These are phyloP conservation scores for Orychophragmus violaceus DNA, from an alignment of 345 rosid genomes.

Conservation along the genomic window DNA sequence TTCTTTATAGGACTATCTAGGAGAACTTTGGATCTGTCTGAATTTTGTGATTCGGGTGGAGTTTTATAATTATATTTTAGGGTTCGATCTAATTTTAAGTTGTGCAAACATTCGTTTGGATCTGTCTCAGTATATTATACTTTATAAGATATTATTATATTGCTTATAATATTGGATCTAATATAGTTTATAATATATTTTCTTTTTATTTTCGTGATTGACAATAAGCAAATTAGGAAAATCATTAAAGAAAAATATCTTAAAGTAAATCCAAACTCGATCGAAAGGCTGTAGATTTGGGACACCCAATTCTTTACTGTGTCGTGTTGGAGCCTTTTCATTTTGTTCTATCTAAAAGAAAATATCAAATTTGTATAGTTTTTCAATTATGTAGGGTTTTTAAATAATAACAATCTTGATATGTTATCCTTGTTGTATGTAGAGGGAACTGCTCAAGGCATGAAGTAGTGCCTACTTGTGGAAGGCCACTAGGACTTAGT, in stretches of 20 bases:
- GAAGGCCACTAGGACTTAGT: slow-evolving; percentile 65
- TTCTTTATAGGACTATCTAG: not conserved
- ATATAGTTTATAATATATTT: no score
- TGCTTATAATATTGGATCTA: no score
- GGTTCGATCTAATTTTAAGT: not conserved
- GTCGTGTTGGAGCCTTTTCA: not conserved
- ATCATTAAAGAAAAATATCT: no score
- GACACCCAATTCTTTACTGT: no score
- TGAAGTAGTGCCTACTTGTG: slow-evolving; percentile 56
- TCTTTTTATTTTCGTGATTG: no score
- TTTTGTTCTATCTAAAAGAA: not conserved
- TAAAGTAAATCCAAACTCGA: no score
- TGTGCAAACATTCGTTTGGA: not conserved
- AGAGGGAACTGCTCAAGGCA: slow-evolving; percentile 48
- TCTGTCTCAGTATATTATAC: no score
- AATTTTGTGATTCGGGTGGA: not conserved
- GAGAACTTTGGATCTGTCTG: not conserved
- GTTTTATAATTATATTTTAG: not conserved
- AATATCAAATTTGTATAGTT: not conserved
- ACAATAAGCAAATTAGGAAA: no score
- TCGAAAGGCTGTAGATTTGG: no score
- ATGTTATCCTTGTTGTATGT: not conserved
- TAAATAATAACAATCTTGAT: no score
- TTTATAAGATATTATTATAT: no score
- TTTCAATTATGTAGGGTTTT: no score